A percentile compares a stretch with the other conserved stretches of the same genome.
phyloP scores from a whole-genome alignment of 306 rosid genomes.

The Pyrus betulifolia region DNA sequence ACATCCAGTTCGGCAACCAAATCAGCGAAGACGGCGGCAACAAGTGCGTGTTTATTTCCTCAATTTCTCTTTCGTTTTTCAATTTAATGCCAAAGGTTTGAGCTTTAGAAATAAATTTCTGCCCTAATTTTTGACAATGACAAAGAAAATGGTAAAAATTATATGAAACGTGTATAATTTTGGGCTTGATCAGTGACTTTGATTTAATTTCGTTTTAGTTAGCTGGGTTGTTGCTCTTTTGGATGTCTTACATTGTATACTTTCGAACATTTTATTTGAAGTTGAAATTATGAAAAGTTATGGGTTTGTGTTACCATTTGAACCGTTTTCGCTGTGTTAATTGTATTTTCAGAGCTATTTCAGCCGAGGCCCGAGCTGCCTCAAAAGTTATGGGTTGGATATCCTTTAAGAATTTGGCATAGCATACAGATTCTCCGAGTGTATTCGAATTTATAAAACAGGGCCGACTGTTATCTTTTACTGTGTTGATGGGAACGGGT shows the following conservation, averaged over 20 bases:
- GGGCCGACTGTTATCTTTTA: neutral
- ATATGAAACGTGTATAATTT: neutral
- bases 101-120: neutral
- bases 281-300: neutral
- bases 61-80: neutral
- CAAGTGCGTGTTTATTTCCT: conserved; percentile 45
- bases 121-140: neutral
- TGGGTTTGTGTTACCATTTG: neutral
- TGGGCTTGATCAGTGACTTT: neutral
- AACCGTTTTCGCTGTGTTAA: neutral
- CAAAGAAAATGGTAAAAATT: neutral
- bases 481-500: no score
- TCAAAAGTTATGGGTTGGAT: neutral
- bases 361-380: neutral
- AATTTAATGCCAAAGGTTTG: neutral
- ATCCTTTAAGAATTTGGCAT: neutral
- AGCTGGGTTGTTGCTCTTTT: neutral
- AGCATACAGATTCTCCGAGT: neutral
- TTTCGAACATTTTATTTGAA: neutral
- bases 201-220: neutral
- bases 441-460: neutral
- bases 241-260: neutral
- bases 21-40: conserved; percentile 96
- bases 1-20: conserved; percentile 77
- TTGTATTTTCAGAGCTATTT: neutral